Evolutionary conservation across 306 rosid species (phyloP), one percentile per base, ranked within the genome.

Genomic region (Potentilla sterilis): DNA sequence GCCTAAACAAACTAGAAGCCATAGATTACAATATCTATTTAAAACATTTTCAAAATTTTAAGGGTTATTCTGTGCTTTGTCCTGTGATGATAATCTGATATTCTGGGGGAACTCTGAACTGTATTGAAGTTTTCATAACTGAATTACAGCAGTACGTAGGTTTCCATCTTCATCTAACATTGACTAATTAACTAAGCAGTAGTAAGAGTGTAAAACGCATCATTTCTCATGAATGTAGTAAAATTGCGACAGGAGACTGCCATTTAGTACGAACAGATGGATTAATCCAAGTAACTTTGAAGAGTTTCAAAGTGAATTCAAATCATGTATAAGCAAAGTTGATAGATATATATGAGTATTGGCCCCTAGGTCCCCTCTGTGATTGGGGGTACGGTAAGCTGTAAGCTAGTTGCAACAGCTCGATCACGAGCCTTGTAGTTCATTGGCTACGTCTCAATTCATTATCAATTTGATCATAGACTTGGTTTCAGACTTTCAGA

Each of bases 351-450:
- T 28, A 28, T 28, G 28, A 28, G 35, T 19, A 71, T 35, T 34
- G 75, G 44, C 64, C 75, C 62, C 67, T 16, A 62, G 67, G 43
- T 62, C 22, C 28, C 47, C 46, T 65, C 69, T 4, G 69, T 18
- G 69, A 37, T 18, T 38, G 47, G 15, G 69, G 46, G 46, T 37
- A 65, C 69, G 15, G 46, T 19, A 16, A 38, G 69, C 47, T 65
- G 32, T 19, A 38, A 62, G 46, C n/a, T 64, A 63, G 11, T 1
- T 63, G 22, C 13, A 63, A 15, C 24, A 14, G 41, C 3, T 32
- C 16, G n/a, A 35, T 18, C 69, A 65, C 69, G 69, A 65, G 69
- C 69, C 69, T 19, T 65, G 18, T 65, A 65, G 69, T 65, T 37
- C 4, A 65, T 65, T 65, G 24, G 69, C 15, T 5, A 38, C 14